phyloP scores from a whole-genome alignment of 768 basidiomycete species.

The Russula olivacea region DNA sequence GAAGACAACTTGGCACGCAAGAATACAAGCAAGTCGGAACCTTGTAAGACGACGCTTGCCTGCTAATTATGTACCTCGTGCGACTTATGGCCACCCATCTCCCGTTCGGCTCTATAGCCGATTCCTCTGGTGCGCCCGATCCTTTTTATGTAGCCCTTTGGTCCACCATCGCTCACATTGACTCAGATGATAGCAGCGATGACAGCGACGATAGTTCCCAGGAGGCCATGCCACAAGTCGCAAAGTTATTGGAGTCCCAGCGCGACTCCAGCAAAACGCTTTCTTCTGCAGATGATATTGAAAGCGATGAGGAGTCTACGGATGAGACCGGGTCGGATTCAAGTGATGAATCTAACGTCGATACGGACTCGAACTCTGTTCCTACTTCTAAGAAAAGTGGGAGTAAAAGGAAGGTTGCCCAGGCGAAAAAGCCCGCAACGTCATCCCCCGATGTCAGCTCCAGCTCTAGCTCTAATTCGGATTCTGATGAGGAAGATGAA shows the following conservation, averaged over 20 bases:
- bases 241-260: not conserved
- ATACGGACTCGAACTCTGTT: not conserved
- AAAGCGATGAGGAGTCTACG: slow-evolving; percentile 20
- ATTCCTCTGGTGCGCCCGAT: slow-evolving; percentile 9
- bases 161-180: not conserved
- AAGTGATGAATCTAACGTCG: slow-evolving; percentile 7
- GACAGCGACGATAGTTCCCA: not conserved
- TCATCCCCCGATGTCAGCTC: slow-evolving; percentile 18
- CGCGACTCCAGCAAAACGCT: slow-evolving; percentile 24
- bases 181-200: slow-evolving; percentile 6
- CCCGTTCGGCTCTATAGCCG: not conserved
- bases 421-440: slow-evolving; percentile 1
- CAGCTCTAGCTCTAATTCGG: slow-evolving; percentile 15
- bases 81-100: slow-evolving; percentile 7
- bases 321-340: slow-evolving; percentile 24
- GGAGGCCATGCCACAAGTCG: not conserved
- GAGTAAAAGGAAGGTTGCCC: not conserved
- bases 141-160: not conserved
- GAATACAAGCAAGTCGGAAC: not conserved
- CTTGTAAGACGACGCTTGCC: slow-evolving; percentile 10
- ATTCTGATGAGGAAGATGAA: slow-evolving; percentile 3
- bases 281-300: slow-evolving; percentile 17
- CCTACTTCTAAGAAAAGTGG: not conserved
- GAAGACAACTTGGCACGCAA: not conserved
- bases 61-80: slow-evolving; percentile 2